Percentiles rank a stretch among this genome's conserved stretches.
Conservation (phyloP, 495 filamentous ascomycete genomes). For the Astrothelium macrocarpum region DNA sequence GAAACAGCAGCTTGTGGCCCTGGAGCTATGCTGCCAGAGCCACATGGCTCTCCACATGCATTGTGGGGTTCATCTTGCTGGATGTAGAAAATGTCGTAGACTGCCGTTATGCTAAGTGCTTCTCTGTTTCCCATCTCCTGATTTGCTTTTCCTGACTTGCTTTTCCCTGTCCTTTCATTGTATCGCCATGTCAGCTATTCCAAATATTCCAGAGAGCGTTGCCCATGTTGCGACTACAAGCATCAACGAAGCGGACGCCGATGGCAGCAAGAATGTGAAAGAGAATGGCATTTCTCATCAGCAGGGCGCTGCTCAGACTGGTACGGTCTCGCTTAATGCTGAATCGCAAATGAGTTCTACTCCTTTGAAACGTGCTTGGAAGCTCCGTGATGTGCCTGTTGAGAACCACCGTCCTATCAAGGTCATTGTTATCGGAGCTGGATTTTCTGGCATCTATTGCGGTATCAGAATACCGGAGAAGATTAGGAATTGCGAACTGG, state of each 20-base stretch:
- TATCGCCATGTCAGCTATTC: conserved; percentile 20
- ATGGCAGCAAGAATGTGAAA: conserved; percentile 3
- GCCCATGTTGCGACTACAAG: background rate
- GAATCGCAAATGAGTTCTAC: conserved; percentile 3
- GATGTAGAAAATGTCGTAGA: background rate
- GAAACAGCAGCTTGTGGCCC: background rate
- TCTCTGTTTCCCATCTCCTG: background rate
- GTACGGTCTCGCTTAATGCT: background rate
- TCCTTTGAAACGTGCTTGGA: conserved; percentile 9
- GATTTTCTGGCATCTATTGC: conserved; percentile 52
- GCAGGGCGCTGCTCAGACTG: background rate
- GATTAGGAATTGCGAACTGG: conserved; percentile 33
- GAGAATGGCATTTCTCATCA: background rate
- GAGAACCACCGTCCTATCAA: conserved; percentile 47
- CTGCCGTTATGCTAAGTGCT: background rate
- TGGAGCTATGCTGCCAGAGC: background rate
- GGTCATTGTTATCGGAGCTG: conserved; percentile 57
- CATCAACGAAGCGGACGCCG: background rate
- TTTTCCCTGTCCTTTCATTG: no score
- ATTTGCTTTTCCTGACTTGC: background rate
- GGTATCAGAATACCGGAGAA: conserved; percentile 51
- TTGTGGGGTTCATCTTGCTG: background rate
- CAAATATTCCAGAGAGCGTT: conserved; percentile 17
- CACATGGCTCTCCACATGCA: background rate
- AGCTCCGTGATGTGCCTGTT: conserved; percentile 32